These are phyloP conservation scores for Penicillium antarcticum DNA, from an alignment of 495 filamentous ascomycete species.

Conservation along the genomic window DNA sequence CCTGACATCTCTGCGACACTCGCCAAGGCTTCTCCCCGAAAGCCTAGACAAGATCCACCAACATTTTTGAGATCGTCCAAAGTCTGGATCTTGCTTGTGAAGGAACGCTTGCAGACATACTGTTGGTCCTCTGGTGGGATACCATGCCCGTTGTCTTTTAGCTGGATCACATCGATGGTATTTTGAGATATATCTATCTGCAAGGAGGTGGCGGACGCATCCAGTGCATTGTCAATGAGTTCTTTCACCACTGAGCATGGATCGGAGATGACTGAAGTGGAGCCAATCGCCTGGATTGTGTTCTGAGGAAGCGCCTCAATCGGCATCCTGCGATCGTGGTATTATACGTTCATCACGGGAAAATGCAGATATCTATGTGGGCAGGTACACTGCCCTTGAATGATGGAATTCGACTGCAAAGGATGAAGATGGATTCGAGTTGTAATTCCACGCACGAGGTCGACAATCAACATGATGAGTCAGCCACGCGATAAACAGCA, in stretches of 20 bases:
- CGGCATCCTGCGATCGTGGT: constrained; percentile 42
- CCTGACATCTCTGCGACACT: constrained; percentile 69
- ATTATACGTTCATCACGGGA: constrained; percentile 12
- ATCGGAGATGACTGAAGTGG: constrained; percentile 68
- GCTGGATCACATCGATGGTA: constrained; percentile 76
- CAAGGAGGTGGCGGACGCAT: constrained; percentile 73
- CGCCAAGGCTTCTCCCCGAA: constrained; percentile 83
- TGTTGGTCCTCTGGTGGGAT: constrained; percentile 70
- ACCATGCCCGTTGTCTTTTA: constrained; percentile 87
- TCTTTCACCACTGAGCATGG: constrained; percentile 81
- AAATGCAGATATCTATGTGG: background rate
- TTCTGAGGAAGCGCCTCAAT: constrained; percentile 65
- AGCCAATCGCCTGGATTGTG: constrained; percentile 66
- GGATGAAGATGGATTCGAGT: background rate
- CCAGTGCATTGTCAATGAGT: constrained; percentile 86
- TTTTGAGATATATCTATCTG: constrained; percentile 72
- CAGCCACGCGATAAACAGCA: constrained; percentile 18
- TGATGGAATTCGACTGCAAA: background rate
- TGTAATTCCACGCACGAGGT: background rate
- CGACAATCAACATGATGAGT: constrained; percentile 18
- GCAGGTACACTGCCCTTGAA: background rate
- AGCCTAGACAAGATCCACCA: constrained; percentile 72
- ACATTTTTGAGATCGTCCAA: constrained; percentile 66
- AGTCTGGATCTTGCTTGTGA: constrained; percentile 81
- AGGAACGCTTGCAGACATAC: constrained; percentile 63